These are phyloP conservation scores for Verticillium isaacii DNA, from an alignment of 2,329 filamentous ascomycete species.

Conservation along the genomic window DNA sequence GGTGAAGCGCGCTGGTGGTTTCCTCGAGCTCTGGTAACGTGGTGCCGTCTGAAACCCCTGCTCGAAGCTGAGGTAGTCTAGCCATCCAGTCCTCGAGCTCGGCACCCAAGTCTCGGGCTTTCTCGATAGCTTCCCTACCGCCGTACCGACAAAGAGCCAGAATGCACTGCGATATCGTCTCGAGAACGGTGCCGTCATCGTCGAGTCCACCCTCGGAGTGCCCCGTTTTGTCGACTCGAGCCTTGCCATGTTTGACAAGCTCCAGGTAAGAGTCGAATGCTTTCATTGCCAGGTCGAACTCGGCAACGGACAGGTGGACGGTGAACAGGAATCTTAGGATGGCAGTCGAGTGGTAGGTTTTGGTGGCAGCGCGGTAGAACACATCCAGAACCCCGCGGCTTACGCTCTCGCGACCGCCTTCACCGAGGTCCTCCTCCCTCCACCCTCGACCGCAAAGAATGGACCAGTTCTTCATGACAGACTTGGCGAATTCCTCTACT, in stretches of 20 bases:
- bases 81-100: slow-evolving; percentile 73
- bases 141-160: slow-evolving; percentile 80
- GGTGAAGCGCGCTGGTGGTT: slow-evolving; percentile 26
- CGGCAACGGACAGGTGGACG: slow-evolving; percentile 80
- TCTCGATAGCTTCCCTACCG: slow-evolving; percentile 68
- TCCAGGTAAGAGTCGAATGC: slow-evolving; percentile 90
- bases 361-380: slow-evolving; percentile 84
- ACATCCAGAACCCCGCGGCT: slow-evolving; percentile 78
- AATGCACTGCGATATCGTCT: slow-evolving; percentile 76
- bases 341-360: slow-evolving; percentile 91
- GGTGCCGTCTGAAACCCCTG: slow-evolving; percentile 23
- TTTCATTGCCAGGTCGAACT: slow-evolving; percentile 88
- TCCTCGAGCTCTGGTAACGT: slow-evolving; percentile 25
- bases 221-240: slow-evolving; percentile 74
- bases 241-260: slow-evolving; percentile 80
- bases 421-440: slow-evolving; percentile 75
- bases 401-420: slow-evolving; percentile 71
- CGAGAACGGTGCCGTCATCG: slow-evolving; percentile 68
- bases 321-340: slow-evolving; percentile 83
- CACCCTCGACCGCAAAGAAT: slow-evolving; percentile 75
- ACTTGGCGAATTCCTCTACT: slow-evolving; percentile 76
- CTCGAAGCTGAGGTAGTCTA: slow-evolving; percentile 40
- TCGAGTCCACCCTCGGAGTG: slow-evolving; percentile 70
- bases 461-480: slow-evolving; percentile 80
- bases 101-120: slow-evolving; percentile 64